Evolutionary conservation across 2,329 filamentous ascomycete species (phyloP).

Genomic region (Emmonsia crescens): DNA sequence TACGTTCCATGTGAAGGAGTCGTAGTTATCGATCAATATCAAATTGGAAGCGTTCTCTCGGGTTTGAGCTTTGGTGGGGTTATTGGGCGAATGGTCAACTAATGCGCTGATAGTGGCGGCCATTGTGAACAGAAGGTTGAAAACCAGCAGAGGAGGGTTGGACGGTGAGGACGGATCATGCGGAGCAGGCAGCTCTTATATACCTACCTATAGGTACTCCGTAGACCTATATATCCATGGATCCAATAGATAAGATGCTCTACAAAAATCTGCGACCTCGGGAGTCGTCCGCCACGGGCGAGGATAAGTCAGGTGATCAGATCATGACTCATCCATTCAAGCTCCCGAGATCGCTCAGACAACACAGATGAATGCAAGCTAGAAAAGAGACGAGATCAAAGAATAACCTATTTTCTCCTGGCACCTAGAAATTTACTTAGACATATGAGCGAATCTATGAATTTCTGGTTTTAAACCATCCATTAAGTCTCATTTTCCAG

Average conservation of each 20-base stretch:
- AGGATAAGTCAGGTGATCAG: neutral
- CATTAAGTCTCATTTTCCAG: no score
- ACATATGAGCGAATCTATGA: no score
- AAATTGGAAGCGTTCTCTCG: slow-evolving; percentile 78
- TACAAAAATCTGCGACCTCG: neutral
- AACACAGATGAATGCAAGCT: no score
- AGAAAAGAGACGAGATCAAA: no score
- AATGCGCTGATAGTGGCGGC: slow-evolving; percentile 31
- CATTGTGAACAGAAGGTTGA: neutral
- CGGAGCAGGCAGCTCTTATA: neutral
- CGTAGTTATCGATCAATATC: slow-evolving; percentile 96
- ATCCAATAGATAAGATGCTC: neutral
- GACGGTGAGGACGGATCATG: neutral
- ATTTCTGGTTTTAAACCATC: no score
- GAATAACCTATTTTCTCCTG: no score
- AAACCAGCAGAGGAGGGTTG: neutral
- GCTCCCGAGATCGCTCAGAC: no score
- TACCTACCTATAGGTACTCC: no score
- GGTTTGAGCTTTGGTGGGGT: slow-evolving; percentile 62
- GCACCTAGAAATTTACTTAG: no score
- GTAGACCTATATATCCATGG: neutral
- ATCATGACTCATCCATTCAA: no score
- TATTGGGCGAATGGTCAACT: slow-evolving; percentile 70
- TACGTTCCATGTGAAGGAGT: slow-evolving; percentile 98
- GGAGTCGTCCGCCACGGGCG: neutral